A percentile compares a stretch with the other conserved stretches of the same genome.
Conservation (phyloP, 1,284 basidiomycete species). For the Volvariella surrecta region DNA sequence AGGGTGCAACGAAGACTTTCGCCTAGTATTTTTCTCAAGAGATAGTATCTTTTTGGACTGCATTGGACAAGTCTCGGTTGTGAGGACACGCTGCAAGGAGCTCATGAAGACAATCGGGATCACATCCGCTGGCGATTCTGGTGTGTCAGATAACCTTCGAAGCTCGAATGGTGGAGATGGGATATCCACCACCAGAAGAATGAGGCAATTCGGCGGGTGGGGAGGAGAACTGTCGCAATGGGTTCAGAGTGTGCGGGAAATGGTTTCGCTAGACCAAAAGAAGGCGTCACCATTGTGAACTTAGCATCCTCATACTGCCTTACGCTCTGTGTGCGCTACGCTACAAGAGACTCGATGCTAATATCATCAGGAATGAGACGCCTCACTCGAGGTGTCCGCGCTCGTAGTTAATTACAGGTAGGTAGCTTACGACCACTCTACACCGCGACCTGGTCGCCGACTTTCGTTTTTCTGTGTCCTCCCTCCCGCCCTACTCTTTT, state of each 20-base stretch:
- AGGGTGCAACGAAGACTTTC: slow-evolving; percentile 39
- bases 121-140: slow-evolving; percentile 27
- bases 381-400: too few species aligned
- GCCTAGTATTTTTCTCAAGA: slow-evolving; percentile 35
- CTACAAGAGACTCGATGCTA: too few species aligned
- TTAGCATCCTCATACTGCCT: too few species aligned
- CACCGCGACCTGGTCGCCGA: too few species aligned
- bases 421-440: too few species aligned
- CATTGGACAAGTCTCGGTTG: slow-evolving; percentile 51
- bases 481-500: too few species aligned
- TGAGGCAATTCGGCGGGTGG: slow-evolving; percentile 38
- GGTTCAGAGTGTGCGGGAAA: slow-evolving; percentile 24
- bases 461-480: too few species aligned
- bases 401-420: too few species aligned
- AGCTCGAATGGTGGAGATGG: slow-evolving; percentile 22
- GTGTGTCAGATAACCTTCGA: slow-evolving; percentile 17
- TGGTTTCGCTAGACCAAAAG: slow-evolving; percentile 13
- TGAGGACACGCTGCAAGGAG: slow-evolving; percentile 12
- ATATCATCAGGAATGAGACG: too few species aligned
- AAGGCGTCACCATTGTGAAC: too few species aligned
- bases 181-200: slow-evolving; percentile 22
- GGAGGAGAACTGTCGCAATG: slow-evolving; percentile 24
- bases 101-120: slow-evolving; percentile 13
- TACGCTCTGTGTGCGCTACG: too few species aligned
- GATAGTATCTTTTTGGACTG: slow-evolving; percentile 49